Conservation (phyloP, 495 filamentous ascomycete genomes). For the Aspergillus campestris region DNA sequence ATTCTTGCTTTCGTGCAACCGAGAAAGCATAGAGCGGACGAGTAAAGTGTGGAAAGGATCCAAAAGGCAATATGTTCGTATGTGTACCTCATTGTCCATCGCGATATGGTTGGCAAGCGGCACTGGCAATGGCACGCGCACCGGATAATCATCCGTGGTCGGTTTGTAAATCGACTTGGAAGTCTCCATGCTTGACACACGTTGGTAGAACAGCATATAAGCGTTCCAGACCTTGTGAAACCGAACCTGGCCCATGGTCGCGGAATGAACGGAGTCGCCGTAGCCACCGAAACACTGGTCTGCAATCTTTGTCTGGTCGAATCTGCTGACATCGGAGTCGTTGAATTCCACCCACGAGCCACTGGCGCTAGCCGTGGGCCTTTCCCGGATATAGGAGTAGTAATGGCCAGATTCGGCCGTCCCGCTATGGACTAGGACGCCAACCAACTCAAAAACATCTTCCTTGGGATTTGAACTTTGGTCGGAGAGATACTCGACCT, state of each 20-base stretch:
- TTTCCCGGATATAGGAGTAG: constrained; percentile 86
- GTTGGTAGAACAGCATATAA: constrained; percentile 97
- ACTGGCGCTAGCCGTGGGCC: constrained; percentile 45
- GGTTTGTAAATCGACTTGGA: constrained; percentile 21
- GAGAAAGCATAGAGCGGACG: constrained; percentile 48
- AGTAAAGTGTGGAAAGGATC: constrained; percentile 66
- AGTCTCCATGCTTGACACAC: constrained; percentile 54
- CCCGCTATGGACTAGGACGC: constrained; percentile 85
- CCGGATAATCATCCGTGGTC: constrained; percentile 31
- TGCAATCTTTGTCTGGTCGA: constrained; percentile 66
- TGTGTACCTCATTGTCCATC: constrained; percentile 61
- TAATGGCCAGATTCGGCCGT: constrained; percentile 95
- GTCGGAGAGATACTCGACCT: constrained; percentile 73
- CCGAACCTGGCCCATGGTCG: constrained; percentile 31
- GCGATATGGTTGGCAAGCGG: constrained; percentile 53
- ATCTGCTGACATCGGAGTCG: constrained; percentile 68
- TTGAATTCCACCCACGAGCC: constrained; percentile 87
- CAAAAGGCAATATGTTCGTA: constrained; percentile 74
- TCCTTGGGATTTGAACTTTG: constrained; percentile 38
- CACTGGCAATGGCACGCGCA: constrained; percentile 48
- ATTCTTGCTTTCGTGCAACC: constrained; percentile 32
- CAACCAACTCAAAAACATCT: constrained; percentile 87
- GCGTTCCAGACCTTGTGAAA: constrained; percentile 72
- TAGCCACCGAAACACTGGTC: constrained; percentile 73
- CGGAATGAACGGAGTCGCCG: constrained; percentile 39